These are phyloP conservation scores for Aspergillus latus DNA, from an alignment of 2,329 filamentous ascomycete genomes.

Conservation along the genomic window DNA sequence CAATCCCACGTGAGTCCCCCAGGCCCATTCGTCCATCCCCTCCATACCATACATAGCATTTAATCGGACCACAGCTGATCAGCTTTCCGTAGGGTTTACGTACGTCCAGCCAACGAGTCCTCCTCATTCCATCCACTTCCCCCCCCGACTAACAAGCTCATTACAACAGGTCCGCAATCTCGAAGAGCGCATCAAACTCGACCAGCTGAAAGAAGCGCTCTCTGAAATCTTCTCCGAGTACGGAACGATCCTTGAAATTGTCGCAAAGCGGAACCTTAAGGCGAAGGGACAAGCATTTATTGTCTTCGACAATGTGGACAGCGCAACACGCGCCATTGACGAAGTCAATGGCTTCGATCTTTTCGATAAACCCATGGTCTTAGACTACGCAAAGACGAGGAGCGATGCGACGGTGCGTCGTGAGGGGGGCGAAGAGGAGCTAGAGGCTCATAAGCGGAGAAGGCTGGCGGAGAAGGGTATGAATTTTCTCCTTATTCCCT, in stretches of 20 bases:
- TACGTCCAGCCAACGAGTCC: conserved; percentile 24
- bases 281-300: conserved; percentile 95
- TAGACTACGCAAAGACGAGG: conserved; percentile 76
- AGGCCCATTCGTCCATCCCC: background rate
- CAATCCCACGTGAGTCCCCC: conserved; percentile 41
- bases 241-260: conserved; percentile 78
- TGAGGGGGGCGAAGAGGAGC: conserved; percentile 72
- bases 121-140: conserved; percentile 1
- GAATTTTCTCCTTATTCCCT: conserved; percentile 8
- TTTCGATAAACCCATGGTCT: conserved; percentile 84
- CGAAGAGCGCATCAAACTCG: conserved; percentile 85
- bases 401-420: conserved; percentile 84
- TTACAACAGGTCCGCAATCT: conserved; percentile 67
- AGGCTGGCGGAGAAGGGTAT: conserved; percentile 86
- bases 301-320: conserved; percentile 79
- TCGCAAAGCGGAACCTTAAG: conserved; percentile 85
- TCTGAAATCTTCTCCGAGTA: conserved; percentile 82
- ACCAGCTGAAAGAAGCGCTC: conserved; percentile 71
- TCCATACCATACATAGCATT: background rate
- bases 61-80: conserved; percentile 12
- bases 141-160: conserved; percentile 10
- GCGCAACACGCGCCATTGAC: conserved; percentile 78
- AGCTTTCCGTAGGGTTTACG: conserved; percentile 40
- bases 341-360: conserved; percentile 90
- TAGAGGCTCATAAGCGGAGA: conserved; percentile 82